A percentile compares a stretch with the other conserved stretches of the same genome.
Evolutionary conservation across 2,329 filamentous ascomycete genomes (phyloP).

Genomic region (Metarhizium brunneum): DNA sequence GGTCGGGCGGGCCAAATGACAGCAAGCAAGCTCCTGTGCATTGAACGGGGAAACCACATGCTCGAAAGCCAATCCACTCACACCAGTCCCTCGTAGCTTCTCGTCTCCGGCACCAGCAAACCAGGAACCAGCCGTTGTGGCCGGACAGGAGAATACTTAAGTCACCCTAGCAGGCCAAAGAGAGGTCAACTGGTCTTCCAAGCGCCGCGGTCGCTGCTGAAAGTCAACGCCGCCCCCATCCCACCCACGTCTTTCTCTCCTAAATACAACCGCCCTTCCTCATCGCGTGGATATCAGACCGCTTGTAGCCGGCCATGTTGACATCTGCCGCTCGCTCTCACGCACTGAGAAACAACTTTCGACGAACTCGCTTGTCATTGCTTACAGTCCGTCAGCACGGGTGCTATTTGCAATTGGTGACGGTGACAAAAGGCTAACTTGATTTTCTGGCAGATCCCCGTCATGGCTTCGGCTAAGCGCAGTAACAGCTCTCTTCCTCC

Average conservation of each 20-base stretch:
- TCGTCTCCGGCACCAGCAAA: background rate
- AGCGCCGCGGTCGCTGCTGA: conserved; percentile 3
- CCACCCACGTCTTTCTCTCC: background rate
- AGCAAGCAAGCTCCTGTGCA: too few species aligned
- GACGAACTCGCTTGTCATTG: conserved; percentile 17
- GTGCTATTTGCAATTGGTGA: background rate
- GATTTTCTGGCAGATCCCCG: conserved; percentile 12
- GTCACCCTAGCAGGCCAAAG: background rate
- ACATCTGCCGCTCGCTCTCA: conserved; percentile 21
- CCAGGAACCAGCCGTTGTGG: background rate
- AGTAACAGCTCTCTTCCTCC: conserved; percentile 49
- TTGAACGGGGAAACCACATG: too few species aligned
- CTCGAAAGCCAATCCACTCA: background rate
- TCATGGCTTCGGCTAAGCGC: conserved; percentile 45
- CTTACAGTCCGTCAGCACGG: background rate
- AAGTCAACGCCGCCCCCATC: background rate
- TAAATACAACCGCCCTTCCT: background rate
- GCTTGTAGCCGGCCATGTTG: conserved; percentile 23
- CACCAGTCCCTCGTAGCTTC: background rate
- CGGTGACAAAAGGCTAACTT: background rate
- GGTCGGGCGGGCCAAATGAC: background rate
- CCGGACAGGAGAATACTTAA: background rate
- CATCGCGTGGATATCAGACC: background rate
- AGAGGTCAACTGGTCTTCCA: background rate
- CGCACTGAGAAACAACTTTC: conserved; percentile 24